These are phyloP conservation scores for Lecanicillium sp. DNA, from an alignment of 2,329 filamentous ascomycete species.

Conservation along the genomic window DNA sequence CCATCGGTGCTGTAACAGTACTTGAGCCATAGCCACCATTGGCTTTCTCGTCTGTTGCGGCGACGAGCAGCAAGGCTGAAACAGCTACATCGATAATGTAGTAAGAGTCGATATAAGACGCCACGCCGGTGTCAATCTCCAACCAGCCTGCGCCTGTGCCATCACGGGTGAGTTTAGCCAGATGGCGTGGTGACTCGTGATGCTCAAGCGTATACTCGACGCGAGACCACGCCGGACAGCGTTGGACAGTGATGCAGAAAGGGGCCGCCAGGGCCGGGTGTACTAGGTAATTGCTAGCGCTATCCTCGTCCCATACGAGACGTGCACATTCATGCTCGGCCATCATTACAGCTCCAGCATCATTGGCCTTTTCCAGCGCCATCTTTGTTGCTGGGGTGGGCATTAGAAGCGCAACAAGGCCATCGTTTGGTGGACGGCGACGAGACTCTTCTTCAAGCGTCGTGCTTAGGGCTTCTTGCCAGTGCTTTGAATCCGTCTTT, in stretches of 20 bases:
- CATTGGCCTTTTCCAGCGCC: slow-evolving; percentile 51
- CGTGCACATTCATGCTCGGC: slow-evolving; percentile 62
- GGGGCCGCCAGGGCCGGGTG: slow-evolving; percentile 56
- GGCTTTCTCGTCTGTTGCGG: slow-evolving; percentile 45
- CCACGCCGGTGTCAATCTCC: slow-evolving; percentile 53
- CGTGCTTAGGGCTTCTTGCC: slow-evolving; percentile 50
- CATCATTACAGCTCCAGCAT: slow-evolving; percentile 49
- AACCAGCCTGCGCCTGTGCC: slow-evolving; percentile 51
- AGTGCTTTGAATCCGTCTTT: slow-evolving; percentile 35
- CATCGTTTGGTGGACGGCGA: slow-evolving; percentile 47
- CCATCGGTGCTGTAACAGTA: slow-evolving; percentile 26
- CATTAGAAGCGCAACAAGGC: slow-evolving; percentile 60
- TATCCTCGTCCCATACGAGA: slow-evolving; percentile 63
- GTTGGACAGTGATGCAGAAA: slow-evolving; percentile 52
- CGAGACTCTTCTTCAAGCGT: slow-evolving; percentile 48
- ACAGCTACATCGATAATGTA: slow-evolving; percentile 57
- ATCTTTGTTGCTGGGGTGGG: slow-evolving; percentile 56
- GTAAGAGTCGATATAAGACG: slow-evolving; percentile 49
- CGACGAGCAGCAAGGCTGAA: slow-evolving; percentile 50
- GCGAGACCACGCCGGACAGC: slow-evolving; percentile 49
- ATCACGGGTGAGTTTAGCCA: slow-evolving; percentile 53
- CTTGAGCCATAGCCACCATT: background rate
- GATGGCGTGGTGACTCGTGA: slow-evolving; percentile 50
- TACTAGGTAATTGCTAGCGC: slow-evolving; percentile 49
- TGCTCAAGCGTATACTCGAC: slow-evolving; percentile 60